Evolutionary conservation across 2,329 filamentous ascomycete species (phyloP).

Genomic region (Rutstroemia sp.): DNA sequence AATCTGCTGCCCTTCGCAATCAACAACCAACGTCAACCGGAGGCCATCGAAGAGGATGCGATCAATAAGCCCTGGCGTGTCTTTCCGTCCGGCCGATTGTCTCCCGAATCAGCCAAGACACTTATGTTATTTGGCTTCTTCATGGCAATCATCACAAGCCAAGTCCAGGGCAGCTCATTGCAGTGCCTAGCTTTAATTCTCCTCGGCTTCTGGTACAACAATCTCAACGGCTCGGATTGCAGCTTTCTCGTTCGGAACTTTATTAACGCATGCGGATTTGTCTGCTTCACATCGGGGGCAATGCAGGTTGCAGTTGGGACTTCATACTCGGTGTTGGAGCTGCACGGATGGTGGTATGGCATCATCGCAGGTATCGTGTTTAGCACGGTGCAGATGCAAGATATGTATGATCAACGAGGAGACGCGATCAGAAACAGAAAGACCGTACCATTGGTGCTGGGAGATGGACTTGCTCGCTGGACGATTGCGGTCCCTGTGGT

Average conservation of each 20-base stretch:
- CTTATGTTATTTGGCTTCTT: not conserved
- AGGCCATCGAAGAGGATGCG: constrained; percentile 25
- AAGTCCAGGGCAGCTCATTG: constrained; percentile 27
- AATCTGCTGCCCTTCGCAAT: constrained; percentile 27
- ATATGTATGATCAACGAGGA: constrained; percentile 26
- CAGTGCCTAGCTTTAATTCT: constrained; percentile 1
- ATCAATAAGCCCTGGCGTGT: constrained; percentile 31
- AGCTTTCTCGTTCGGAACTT: constrained; percentile 7
- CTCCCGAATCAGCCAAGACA: not conserved
- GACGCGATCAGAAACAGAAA: constrained; percentile 19
- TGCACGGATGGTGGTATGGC: not conserved
- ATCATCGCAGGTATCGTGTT: constrained; percentile 6
- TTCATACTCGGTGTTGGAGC: not conserved
- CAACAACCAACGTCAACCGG: constrained; percentile 24
- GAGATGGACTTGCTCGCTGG: constrained; percentile 15
- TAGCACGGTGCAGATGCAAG: constrained; percentile 25
- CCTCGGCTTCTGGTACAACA: constrained; percentile 8
- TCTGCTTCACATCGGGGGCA: constrained; percentile 26
- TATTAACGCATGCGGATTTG: constrained; percentile 7
- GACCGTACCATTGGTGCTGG: constrained; percentile 21
- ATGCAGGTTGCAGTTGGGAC: not conserved
- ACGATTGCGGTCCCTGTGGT: constrained; percentile 19
- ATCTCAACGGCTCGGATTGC: constrained; percentile 4
- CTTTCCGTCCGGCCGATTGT: constrained; percentile 25
- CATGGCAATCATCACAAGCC: constrained; percentile 15